Conservation (phyloP, 306 rosid species). For the Begonia fuchsioides region DNA sequence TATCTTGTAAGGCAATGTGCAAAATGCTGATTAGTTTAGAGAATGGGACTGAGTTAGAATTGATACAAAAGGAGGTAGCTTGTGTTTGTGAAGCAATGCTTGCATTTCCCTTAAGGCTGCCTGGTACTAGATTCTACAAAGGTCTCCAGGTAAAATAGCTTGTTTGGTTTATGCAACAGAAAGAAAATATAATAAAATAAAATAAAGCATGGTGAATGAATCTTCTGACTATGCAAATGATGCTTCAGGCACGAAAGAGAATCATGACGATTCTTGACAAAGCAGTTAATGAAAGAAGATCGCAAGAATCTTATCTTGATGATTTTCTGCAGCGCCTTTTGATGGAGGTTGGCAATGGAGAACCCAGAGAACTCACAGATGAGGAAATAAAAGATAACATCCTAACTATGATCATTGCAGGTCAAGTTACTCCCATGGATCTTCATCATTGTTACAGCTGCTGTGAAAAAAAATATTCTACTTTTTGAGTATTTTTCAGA, state of each 20-base stretch:
- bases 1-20: conserved; percentile 72
- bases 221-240: conserved; percentile 1
- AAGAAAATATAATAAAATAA: not conserved
- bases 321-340: conserved; percentile 54
- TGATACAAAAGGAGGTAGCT: conserved; percentile 31
- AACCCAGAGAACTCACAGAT: conserved; percentile 26
- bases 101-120: conserved; percentile 50
- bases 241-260: conserved; percentile 51
- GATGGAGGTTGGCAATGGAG: conserved; percentile 15
- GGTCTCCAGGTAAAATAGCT: conserved; percentile 53
- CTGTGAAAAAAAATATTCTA: too few species aligned
- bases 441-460: too few species aligned
- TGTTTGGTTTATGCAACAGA: not conserved
- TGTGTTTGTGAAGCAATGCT: conserved; percentile 65
- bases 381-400: conserved; percentile 66
- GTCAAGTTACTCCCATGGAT: conserved; percentile 7
- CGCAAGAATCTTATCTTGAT: conserved; percentile 8
- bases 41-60: conserved; percentile 23
- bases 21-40: conserved; percentile 59
- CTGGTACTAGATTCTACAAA: conserved; percentile 54
- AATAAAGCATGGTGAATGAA: too few species aligned
- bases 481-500: too few species aligned
- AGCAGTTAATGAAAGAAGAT: conserved; percentile 32
- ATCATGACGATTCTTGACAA: conserved; percentile 42
- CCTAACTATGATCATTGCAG: conserved; percentile 76